Conservation (phyloP, 441 rosid species). For the Populus hybrid region DNA sequence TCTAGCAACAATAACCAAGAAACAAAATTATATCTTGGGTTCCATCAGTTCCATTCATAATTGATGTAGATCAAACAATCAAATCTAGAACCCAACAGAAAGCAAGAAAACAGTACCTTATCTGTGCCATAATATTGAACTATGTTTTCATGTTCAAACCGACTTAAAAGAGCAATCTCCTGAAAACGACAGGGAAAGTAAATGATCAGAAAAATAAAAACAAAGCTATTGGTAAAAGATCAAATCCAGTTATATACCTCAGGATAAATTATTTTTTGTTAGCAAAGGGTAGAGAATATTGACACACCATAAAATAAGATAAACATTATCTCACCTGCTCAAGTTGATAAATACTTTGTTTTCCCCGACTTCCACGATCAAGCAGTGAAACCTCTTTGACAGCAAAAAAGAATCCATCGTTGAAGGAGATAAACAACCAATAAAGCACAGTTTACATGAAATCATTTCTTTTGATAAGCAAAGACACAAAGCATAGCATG, state of each 20-base stretch:
- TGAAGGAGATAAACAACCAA: constrained; percentile 32
- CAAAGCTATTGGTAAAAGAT: neutral
- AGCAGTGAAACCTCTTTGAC: constrained; percentile 91
- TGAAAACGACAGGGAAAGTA: constrained; percentile 14
- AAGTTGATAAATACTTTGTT: constrained; percentile 68
- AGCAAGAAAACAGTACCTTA: constrained; percentile 47
- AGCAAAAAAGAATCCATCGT: constrained; percentile 91
- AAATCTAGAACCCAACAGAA: too few relatives aligned
- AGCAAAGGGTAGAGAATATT: neutral
- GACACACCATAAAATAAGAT: constrained; percentile 3
- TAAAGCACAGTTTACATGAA: neutral
- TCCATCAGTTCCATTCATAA: too few relatives aligned
- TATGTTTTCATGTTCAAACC: constrained; percentile 87
- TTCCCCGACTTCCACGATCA: constrained; percentile 83
- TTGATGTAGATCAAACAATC: too few relatives aligned
- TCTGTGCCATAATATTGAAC: constrained; percentile 88
- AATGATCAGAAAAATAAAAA: neutral
- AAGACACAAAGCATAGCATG: too few relatives aligned
- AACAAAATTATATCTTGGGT: too few relatives aligned
- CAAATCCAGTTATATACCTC: neutral
- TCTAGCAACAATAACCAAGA: too few relatives aligned
- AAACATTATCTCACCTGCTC: too few relatives aligned
- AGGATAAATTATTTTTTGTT: neutral
- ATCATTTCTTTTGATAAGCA: neutral
- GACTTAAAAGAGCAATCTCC: constrained; percentile 88